Evolutionary conservation across 2,329 filamentous ascomycete genomes (phyloP).

Genomic region (Aspergillus brasiliensis): DNA sequence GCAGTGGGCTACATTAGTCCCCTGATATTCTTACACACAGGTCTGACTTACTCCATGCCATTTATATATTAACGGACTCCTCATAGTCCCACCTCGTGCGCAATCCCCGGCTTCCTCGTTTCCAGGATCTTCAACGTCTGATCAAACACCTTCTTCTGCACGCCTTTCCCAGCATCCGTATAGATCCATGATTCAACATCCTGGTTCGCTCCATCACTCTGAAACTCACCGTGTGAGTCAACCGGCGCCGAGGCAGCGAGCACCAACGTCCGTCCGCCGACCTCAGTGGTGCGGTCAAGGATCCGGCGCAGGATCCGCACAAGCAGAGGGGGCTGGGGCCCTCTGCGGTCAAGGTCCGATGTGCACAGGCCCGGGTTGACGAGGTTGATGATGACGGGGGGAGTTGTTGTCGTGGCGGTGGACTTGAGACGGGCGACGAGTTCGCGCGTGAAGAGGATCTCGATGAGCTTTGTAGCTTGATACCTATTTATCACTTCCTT

Average conservation of each 20-base stretch:
- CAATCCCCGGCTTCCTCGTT: not conserved
- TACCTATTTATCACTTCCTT: not conserved
- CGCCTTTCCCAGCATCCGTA: not conserved
- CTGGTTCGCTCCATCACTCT: not conserved
- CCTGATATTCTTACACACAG: no score
- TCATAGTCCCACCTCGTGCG: not conserved
- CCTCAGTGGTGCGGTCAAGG: not conserved
- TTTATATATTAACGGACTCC: no score
- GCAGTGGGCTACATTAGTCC: no score
- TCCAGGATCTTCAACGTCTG: not conserved
- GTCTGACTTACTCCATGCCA: no score
- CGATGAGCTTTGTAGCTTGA: not conserved
- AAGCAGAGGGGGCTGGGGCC: not conserved
- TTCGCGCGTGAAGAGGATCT: not conserved
- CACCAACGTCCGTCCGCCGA: constrained; percentile 4
- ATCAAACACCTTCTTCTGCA: not conserved
- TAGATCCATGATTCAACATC: not conserved
- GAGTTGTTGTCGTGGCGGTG: not conserved
- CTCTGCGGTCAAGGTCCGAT: not conserved
- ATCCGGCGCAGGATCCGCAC: not conserved
- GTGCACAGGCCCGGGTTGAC: constrained; percentile 5
- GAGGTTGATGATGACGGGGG: constrained; percentile 3
- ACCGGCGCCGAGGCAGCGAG: not conserved
- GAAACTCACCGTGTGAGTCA: not conserved
- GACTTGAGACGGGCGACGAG: not conserved